Evolutionary conservation across 257 asterid species (phyloP), one percentile per base, ranked within the genome.

Genomic region (Cynanchum wilfordii): DNA sequence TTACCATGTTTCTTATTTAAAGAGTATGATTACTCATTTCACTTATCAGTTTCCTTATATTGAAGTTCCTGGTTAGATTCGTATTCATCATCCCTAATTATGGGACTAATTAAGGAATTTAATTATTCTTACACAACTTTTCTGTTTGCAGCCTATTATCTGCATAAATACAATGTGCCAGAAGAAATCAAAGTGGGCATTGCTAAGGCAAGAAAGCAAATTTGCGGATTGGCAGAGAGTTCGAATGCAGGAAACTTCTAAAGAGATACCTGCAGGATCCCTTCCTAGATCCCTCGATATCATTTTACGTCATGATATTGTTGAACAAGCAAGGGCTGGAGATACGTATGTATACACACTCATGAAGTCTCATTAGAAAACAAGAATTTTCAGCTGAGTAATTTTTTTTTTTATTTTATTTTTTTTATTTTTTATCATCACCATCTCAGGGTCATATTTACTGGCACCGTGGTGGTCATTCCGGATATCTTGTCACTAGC

Each of bases 161-260:
- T 92, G 99, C 81, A 79, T 92, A 86, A 92, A 87, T 79, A 97
- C 98, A 38, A 90, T 96, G 68, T 95, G 99, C 78, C 93, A 87
- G 59, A 95, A 87, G 82, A 79, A 92, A 78, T 68, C 83, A 56
- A 92, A 73, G 63, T 95, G 99, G 99, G 99, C 96, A 60, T 84
- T 95, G 83, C 78, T 95, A 70, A 88, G 99, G 84, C 98, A 95
- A 80, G 99, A 95, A 47, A 95, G 99, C 87, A 92, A 92, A 79
- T 95, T 95, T 81, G 89, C 98, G 12, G 99, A 95, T 75, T 95
- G 99, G 99, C 99, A 95, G 83, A 95, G 99, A 80, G 97, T 92
- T 16, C 83, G 97, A 33, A 89, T 92, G 97, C 99, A 95, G 87
- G 99, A 95, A 82, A 84, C 94, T 71, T 90, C 99, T 42, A 85